A percentile compares a stretch with the other conserved stretches of the same genome.
phyloP scores from a whole-genome alignment of 2,329 filamentous ascomycete species.

The Fusarium burgessii region DNA sequence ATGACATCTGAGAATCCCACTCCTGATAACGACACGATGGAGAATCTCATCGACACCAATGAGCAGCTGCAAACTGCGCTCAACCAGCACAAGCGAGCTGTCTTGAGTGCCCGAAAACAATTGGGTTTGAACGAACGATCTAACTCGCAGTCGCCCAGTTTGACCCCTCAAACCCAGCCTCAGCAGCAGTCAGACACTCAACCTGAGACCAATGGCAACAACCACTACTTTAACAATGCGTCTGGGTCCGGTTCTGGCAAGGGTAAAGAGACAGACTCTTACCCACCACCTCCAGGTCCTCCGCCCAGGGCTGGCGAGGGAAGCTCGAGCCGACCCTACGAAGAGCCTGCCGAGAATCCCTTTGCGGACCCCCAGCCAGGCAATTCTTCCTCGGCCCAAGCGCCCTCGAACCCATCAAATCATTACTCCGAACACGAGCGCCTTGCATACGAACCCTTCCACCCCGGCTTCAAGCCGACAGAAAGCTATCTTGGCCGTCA shows the following conservation, averaged over 20 bases:
- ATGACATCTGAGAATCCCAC: slow-evolving; percentile 82
- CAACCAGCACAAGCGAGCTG: slow-evolving; percentile 85
- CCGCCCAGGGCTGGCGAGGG: slow-evolving; percentile 46
- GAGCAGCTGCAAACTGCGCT: slow-evolving; percentile 87
- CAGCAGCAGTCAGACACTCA: slow-evolving; percentile 23
- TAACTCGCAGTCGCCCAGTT: slow-evolving; percentile 46
- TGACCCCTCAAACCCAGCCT: slow-evolving; percentile 37
- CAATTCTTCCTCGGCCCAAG: slow-evolving; percentile 29
- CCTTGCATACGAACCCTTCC: slow-evolving; percentile 54
- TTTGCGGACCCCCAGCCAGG: slow-evolving; percentile 52
- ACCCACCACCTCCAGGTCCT: slow-evolving; percentile 43
- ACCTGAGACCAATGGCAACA: slow-evolving; percentile 48
- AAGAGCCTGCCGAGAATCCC: slow-evolving; percentile 41
- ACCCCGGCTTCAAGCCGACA: slow-evolving; percentile 51
- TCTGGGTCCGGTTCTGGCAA: slow-evolving; percentile 45
- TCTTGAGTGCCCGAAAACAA: slow-evolving; percentile 72
- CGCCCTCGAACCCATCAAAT: slow-evolving; percentile 25
- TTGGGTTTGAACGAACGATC: slow-evolving; percentile 55
- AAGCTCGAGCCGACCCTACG: slow-evolving; percentile 37
- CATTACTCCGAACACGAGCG: slow-evolving; percentile 41
- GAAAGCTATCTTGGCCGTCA: slow-evolving; percentile 50
- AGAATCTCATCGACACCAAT: slow-evolving; percentile 92
- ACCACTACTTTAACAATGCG: slow-evolving; percentile 30
- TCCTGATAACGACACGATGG: slow-evolving; percentile 94
- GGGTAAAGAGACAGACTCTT: slow-evolving; percentile 52